Conservation (phyloP, 176 grass and related monocot genomes). For the Puccinellia tenuiflora region DNA sequence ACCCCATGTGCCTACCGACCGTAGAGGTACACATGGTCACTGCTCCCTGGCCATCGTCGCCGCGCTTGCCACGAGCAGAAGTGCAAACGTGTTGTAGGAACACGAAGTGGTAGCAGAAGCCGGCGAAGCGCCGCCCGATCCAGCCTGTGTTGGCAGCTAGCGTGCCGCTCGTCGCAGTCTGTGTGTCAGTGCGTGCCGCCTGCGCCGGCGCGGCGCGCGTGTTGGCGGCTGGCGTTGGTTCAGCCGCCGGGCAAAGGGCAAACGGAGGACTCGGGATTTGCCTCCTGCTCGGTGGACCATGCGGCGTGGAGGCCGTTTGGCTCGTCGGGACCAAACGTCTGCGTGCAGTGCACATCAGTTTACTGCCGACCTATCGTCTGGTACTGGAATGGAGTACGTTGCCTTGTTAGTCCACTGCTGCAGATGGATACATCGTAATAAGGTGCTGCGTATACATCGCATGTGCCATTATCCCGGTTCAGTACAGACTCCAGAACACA, state of each 20-base stretch:
- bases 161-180: neutral
- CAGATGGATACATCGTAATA: neutral
- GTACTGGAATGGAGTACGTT: neutral
- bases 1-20: no score
- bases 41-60: no score
- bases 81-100: no score
- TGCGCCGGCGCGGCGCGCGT: no score
- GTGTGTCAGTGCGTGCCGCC: no score
- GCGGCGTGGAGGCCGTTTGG: no score
- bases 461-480: neutral
- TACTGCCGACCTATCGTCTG: neutral
- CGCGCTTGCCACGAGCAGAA: no score
- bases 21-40: no score
- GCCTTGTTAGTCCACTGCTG: neutral
- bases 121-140: no score
- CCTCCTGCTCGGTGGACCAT: neutral
- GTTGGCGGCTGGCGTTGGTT: neutral
- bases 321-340: neutral
- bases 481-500: no score
- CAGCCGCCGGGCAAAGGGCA: no score
- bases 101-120: no score
- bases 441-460: neutral
- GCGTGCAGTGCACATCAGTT: neutral
- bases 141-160: neutral
- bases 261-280: neutral